Percentiles rank a stretch among this genome's conserved stretches.
These are phyloP conservation scores for Somion occarium DNA, from an alignment of 1,284 basidiomycete species.

Conservation along the genomic window DNA sequence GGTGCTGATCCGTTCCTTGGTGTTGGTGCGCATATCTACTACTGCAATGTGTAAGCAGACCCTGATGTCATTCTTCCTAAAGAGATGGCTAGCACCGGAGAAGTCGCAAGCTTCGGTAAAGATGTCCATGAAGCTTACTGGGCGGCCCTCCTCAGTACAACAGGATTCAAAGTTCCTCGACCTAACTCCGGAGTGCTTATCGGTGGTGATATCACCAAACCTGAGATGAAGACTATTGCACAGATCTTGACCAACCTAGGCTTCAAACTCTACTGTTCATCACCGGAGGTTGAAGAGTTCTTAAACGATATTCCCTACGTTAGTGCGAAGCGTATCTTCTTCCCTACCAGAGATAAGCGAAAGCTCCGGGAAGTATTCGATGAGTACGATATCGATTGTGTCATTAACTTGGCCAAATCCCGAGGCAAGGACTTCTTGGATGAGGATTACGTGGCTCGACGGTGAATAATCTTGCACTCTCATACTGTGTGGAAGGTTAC, in stretches of 20 bases:
- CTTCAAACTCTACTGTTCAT: conserved; percentile 92
- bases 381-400: conserved; percentile 93
- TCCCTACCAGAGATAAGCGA: conserved; percentile 97
- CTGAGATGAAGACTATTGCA: conserved; percentile 79
- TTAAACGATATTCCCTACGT: conserved; percentile 82
- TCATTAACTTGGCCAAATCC: conserved; percentile 88
- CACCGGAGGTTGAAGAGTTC: conserved; percentile 75
- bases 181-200: conserved; percentile 82
- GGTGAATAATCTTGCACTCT: conserved; percentile 38
- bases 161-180: conserved; percentile 85
- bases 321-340: conserved; percentile 84
- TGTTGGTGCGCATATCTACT: conserved; percentile 61
- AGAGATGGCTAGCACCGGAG: conserved; percentile 99
- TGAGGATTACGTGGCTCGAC: conserved; percentile 94
- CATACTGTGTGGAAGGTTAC: conserved; percentile 2
- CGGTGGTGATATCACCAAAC: conserved; percentile 80
- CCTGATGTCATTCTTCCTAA: conserved; percentile 8
- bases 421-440: conserved; percentile 80
- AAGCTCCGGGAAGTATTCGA: conserved; percentile 92
- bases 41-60: not conserved
- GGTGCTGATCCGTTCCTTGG: conserved; percentile 97
- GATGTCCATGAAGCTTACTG: conserved; percentile 97
- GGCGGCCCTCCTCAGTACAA: conserved; percentile 85
- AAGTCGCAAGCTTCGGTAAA: conserved; percentile 96
- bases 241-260: conserved; percentile 76